Evolutionary conservation across 495 filamentous ascomycete species (phyloP).

Genomic region (Neurospora terricola): DNA sequence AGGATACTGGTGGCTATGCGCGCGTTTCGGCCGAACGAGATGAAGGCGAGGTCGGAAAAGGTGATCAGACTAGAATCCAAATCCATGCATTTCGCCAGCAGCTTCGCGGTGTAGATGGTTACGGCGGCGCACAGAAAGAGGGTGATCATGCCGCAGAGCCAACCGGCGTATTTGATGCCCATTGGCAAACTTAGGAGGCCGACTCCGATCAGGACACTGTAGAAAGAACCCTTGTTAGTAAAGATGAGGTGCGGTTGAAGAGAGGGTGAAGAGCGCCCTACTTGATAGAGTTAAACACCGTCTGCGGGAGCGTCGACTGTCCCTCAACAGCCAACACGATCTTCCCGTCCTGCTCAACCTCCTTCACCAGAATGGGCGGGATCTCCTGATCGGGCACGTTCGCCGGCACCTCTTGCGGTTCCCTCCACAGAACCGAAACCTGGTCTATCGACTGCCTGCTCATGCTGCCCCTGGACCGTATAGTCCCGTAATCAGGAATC

Average conservation of each 20-base stretch:
- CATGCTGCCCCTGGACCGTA: constrained; percentile 46
- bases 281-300: constrained; percentile 94
- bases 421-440: constrained; percentile 59
- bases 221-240: constrained; percentile 10
- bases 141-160: constrained; percentile 73
- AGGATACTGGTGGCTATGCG: constrained; percentile 72
- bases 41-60: constrained; percentile 88
- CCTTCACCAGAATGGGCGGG: constrained; percentile 73
- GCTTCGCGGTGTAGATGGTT: constrained; percentile 78
- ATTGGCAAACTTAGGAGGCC: constrained; percentile 83
- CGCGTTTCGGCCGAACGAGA: constrained; percentile 79
- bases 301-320: constrained; percentile 89
- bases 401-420: constrained; percentile 49
- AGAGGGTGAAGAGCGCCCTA: constrained; percentile 2
- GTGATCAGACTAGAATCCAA: constrained; percentile 65
- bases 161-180: constrained; percentile 82
- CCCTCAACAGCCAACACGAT: constrained; percentile 74
- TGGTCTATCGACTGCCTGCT: constrained; percentile 60
- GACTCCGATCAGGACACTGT: constrained; percentile 73
- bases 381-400: constrained; percentile 51
- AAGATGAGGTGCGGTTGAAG: no score
- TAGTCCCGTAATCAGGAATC: constrained; percentile 57
- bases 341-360: constrained; percentile 82
- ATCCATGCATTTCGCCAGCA: constrained; percentile 84
- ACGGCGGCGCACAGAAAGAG: constrained; percentile 61